Percentiles rank a stretch among this genome's conserved stretches.
These are phyloP conservation scores for Fusarium verrucosum DNA, from an alignment of 2,329 filamentous ascomycete genomes.

Conservation along the genomic window DNA sequence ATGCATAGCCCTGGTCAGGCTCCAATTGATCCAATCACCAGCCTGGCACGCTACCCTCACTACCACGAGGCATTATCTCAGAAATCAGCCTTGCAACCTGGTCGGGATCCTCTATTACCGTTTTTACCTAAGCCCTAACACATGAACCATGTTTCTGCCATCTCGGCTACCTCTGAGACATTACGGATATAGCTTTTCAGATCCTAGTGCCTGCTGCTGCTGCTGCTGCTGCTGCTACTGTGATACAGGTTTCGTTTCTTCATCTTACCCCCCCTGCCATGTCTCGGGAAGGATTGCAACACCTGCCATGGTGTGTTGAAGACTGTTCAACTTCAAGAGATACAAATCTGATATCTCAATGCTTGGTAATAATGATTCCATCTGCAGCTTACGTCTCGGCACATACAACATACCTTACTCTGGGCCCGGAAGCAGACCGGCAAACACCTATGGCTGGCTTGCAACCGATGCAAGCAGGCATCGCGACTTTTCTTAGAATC, in stretches of 20 bases:
- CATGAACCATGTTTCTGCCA: constrained; percentile 22
- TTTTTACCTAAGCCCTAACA: constrained; percentile 8
- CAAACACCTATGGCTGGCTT: neutral
- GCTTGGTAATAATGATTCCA: constrained; percentile 22
- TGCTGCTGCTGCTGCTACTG: no score
- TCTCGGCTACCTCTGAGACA: constrained; percentile 33
- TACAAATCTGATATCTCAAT: constrained; percentile 5
- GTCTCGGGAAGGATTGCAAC: constrained; percentile 36
- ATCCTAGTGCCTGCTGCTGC: constrained; percentile 18
- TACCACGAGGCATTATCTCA: constrained; percentile 30
- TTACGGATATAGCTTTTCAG: constrained; percentile 14
- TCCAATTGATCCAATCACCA: constrained; percentile 26
- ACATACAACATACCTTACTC: no score
- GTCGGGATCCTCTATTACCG: neutral
- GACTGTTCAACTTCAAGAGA: constrained; percentile 9
- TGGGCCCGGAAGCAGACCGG: constrained; percentile 4
- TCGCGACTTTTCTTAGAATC: constrained; percentile 11
- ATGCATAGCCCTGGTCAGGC: constrained; percentile 33
- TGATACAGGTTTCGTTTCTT: constrained; percentile 10
- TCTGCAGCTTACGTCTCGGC: constrained; percentile 11
- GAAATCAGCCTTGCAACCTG: constrained; percentile 39
- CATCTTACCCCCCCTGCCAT: constrained; percentile 9
- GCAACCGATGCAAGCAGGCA: neutral
- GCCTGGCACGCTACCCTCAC: constrained; percentile 13
- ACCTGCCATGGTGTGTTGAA: neutral